Percentiles rank a stretch among this genome's conserved stretches.
Conservation (phyloP, 1,139 yeast genomes). For the Hanseniaspora uvarum region DNA sequence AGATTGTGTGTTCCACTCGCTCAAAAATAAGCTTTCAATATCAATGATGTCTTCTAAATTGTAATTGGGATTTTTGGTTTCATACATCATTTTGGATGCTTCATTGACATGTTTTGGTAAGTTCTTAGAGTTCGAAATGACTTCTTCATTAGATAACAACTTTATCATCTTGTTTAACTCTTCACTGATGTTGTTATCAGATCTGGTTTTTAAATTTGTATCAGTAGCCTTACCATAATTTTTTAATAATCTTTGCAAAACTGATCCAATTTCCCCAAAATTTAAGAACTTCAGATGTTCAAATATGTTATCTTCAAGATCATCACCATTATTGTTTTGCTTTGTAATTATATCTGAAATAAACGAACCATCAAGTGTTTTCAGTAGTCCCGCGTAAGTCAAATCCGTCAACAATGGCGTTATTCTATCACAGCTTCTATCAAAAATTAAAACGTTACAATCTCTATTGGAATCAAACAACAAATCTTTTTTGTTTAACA, state of each 20-base stretch:
- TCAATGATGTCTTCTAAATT: constrained; percentile 12
- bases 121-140: constrained; percentile 13
- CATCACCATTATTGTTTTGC: constrained; percentile 29
- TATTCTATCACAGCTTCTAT: constrained; percentile 61
- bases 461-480: constrained; percentile 30
- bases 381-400: constrained; percentile 72
- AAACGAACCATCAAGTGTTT: constrained; percentile 48
- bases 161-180: constrained; percentile 13
- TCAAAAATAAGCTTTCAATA: constrained; percentile 10
- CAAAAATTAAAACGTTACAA: constrained; percentile 61
- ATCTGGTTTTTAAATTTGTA: background rate
- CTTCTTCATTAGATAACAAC: constrained; percentile 14
- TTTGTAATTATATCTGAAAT: constrained; percentile 18
- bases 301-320: constrained; percentile 35
- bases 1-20: constrained; percentile 14
- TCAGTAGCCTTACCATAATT: constrained; percentile 14
- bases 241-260: constrained; percentile 41
- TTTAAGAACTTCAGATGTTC: constrained; percentile 52
- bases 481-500: constrained; percentile 21
- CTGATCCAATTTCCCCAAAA: constrained; percentile 70
- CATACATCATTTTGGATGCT: constrained; percentile 9
- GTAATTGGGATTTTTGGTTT: background rate
- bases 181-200: background rate
- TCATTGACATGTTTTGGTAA: constrained; percentile 14
- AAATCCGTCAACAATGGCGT: constrained; percentile 67